Evolutionary conservation across 2,329 filamentous ascomycete genomes (phyloP), one percentile per base, ranked within the genome.

Genomic region (Fusarium siculi): DNA sequence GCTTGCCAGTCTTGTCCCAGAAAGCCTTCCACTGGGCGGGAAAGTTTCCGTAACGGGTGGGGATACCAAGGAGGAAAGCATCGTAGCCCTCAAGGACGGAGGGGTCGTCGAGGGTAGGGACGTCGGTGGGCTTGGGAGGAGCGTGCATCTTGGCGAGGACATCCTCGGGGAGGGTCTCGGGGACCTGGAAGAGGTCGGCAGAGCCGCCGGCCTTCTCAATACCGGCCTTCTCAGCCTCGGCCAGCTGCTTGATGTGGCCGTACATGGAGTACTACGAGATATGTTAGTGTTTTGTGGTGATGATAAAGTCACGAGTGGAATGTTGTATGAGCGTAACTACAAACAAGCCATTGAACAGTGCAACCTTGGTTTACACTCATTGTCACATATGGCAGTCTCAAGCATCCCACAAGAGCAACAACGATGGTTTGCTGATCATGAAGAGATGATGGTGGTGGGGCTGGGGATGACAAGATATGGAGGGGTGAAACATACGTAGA

Each of bases 31-130:
- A 98, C 86, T 99, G 96, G 23, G 92, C 93, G 54, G 96, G 95
- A 89, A 97, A 97, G 90, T 97, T 98, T 79, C 96, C 96, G 86
- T 94, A 99, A 76, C 96, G 91, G 57, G 96, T 99, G 68, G 96
- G 96, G 82, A 98, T 96, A 76, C 96, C 96, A 79, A 98, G 89
- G 74, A 99, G 91, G 87, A 98, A 92, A 76, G 87, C 96, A 80
- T 98, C 95, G 86, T 97, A 98, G 59, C 86, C 73, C 80, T 91
- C 89, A 47, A 98, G 91, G 37, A 82, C 85, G 18, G 80, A 59
- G 10, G 90, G 87, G 79, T 89, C 84, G 23, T 88, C 81, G 55
- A 91, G 87, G 76, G 94, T 82, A 65, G 91, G 88, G 81, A 96
- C 85, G 80, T 89, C 87, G 74, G 88, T 81, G 78, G 88, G 82